Percentiles rank a stretch among this genome's conserved stretches.
These are phyloP conservation scores for Cutaneotrichosporon sp. DNA, from an alignment of 1,284 basidiomycete genomes.

Conservation along the genomic window DNA sequence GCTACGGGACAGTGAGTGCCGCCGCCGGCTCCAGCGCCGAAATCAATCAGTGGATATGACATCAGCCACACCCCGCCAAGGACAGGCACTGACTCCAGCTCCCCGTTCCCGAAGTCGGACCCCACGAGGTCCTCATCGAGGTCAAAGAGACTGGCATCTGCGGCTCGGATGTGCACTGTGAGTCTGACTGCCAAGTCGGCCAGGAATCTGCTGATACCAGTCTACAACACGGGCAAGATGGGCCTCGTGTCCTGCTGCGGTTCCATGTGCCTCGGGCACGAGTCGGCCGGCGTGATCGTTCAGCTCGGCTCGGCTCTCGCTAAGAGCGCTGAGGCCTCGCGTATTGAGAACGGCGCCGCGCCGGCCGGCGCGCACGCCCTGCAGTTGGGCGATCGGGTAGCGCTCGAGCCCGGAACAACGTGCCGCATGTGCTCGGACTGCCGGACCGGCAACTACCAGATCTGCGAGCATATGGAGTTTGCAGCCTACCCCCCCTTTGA, in stretches of 20 bases:
- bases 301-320: constrained; percentile 41
- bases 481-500: constrained; percentile 48
- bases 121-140: constrained; percentile 78
- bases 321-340: constrained; percentile 26
- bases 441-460: constrained; percentile 71
- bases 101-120: constrained; percentile 4
- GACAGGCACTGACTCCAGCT: background rate
- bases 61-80: background rate
- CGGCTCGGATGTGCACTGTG: constrained; percentile 71
- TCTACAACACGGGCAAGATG: constrained; percentile 47
- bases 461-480: constrained; percentile 52
- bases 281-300: constrained; percentile 47
- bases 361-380: background rate
- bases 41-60: background rate
- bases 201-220: constrained; percentile 21
- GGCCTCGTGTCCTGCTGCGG: constrained; percentile 39
- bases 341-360: constrained; percentile 13
- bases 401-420: constrained; percentile 62
- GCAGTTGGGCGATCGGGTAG: constrained; percentile 50
- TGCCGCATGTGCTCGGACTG: constrained; percentile 52
- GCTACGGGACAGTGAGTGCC: constrained; percentile 37
- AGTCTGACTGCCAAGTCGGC: constrained; percentile 4
- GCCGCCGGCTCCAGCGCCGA: background rate
- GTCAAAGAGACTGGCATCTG: constrained; percentile 94
- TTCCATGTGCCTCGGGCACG: constrained; percentile 53